These are phyloP conservation scores for Xylaria longipes DNA, from an alignment of 495 filamentous ascomycete species.

Conservation along the genomic window DNA sequence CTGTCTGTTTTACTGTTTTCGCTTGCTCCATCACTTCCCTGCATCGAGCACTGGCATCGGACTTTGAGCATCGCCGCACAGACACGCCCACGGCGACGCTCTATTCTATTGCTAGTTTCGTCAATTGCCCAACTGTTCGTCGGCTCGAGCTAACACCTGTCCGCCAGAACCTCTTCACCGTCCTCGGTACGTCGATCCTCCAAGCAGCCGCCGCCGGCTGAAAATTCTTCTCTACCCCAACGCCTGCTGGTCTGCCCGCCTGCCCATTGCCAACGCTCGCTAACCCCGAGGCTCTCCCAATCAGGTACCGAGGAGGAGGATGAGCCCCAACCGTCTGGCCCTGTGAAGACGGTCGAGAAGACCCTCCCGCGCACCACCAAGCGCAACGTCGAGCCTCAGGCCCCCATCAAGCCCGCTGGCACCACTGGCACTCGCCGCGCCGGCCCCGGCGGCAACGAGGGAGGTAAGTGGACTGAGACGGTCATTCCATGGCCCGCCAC, in stretches of 20 bases:
- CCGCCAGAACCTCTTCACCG: slow-evolving; percentile 79
- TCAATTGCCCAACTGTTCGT: slow-evolving; percentile 19
- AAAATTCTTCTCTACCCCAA: slow-evolving; percentile 42
- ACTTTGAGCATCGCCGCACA: not conserved
- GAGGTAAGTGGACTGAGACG: slow-evolving; percentile 60
- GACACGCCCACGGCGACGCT: not conserved
- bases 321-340: slow-evolving; percentile 72
- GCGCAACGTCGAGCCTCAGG: slow-evolving; percentile 84
- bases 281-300: slow-evolving; percentile 38
- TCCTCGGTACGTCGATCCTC: slow-evolving; percentile 73
- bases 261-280: slow-evolving; percentile 26
- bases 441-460: slow-evolving; percentile 74
- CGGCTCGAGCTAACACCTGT: slow-evolving; percentile 40
- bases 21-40: not conserved
- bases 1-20: not conserved
- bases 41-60: not conserved
- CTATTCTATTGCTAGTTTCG: not conserved
- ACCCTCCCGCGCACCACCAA: slow-evolving; percentile 78
- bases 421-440: slow-evolving; percentile 60
- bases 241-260: slow-evolving; percentile 26
- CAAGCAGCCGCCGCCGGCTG: slow-evolving; percentile 34
- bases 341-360: slow-evolving; percentile 87
- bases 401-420: slow-evolving; percentile 56
- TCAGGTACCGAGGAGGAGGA: slow-evolving; percentile 88
- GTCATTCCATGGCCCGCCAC: not conserved